These are phyloP conservation scores for Talaromyces sp. DNA, from an alignment of 2,329 filamentous ascomycete genomes.

Conservation along the genomic window DNA sequence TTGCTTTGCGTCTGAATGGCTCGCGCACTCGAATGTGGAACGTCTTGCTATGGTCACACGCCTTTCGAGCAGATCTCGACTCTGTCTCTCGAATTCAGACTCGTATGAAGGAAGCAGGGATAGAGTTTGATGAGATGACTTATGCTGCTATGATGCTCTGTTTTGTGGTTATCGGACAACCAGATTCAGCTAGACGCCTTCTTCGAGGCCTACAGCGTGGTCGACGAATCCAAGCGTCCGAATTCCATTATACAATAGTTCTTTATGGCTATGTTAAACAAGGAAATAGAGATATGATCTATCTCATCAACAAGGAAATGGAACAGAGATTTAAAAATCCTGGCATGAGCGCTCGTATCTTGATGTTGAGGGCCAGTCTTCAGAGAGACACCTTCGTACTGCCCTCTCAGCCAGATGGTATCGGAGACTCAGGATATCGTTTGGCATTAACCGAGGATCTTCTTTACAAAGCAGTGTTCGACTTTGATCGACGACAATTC, in stretches of 20 bases:
- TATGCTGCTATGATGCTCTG: conserved; percentile 59
- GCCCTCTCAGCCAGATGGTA: conserved; percentile 14
- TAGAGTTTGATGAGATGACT: conserved; percentile 53
- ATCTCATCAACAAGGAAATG: conserved; percentile 46
- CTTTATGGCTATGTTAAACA: conserved; percentile 47
- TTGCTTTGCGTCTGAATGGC: conserved; percentile 48
- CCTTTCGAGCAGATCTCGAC: conserved; percentile 55
- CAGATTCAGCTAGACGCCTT: conserved; percentile 53
- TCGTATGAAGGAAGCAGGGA: conserved; percentile 49
- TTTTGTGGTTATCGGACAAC: conserved; percentile 49
- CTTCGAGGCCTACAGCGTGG: conserved; percentile 36
- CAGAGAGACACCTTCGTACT: conserved; percentile 27
- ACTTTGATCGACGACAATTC: conserved; percentile 38
- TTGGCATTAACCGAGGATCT: conserved; percentile 34
- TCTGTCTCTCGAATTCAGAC: conserved; percentile 51
- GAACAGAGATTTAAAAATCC: conserved; percentile 30
- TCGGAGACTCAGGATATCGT: conserved; percentile 16
- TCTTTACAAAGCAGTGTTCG: conserved; percentile 35
- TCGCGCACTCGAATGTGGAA: conserved; percentile 70
- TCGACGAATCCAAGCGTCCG: conserved; percentile 33
- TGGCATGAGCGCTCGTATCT: conserved; percentile 30
- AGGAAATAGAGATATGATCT: conserved; percentile 46
- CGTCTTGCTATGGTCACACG: conserved; percentile 64
- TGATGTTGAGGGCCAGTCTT: conserved; percentile 33
- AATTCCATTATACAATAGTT: conserved; percentile 46